These are phyloP conservation scores for Phoma sp. DNA, from an alignment of 2,329 filamentous ascomycete species.

Conservation along the genomic window DNA sequence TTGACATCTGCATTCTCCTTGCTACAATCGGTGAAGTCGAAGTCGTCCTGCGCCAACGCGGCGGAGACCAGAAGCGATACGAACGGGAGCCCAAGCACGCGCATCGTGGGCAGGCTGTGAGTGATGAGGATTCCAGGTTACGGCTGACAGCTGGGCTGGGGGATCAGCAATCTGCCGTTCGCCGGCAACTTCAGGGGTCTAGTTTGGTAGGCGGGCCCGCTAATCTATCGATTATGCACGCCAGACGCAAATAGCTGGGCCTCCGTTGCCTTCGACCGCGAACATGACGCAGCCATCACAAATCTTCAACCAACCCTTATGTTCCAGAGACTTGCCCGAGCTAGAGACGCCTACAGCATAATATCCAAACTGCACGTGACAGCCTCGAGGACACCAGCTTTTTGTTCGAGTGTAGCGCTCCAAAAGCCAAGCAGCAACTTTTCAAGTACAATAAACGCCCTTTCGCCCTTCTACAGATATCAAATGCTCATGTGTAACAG, in stretches of 20 bases:
- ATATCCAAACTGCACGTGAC: background rate
- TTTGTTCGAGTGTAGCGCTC: background rate
- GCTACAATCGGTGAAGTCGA: conserved; percentile 26
- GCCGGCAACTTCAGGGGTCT: conserved; percentile 14
- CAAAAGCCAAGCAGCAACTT: conserved; percentile 7
- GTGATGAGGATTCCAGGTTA: conserved; percentile 4
- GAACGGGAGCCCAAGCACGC: conserved; percentile 15
- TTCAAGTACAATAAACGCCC: conserved; percentile 16
- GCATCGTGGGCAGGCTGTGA: conserved; percentile 19
- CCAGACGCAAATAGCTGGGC: background rate
- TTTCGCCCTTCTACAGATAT: background rate
- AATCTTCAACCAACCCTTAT: conserved; percentile 17
- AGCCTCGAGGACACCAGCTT: background rate
- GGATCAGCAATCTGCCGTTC: conserved; percentile 1
- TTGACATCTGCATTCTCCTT: conserved; percentile 12
- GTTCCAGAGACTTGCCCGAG: conserved; percentile 12
- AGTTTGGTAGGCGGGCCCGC: conserved; percentile 2
- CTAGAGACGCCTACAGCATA: background rate
- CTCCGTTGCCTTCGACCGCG: background rate
- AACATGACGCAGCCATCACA: conserved; percentile 12
- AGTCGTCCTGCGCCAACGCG: conserved; percentile 12
- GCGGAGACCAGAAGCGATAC: conserved; percentile 16
- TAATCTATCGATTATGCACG: conserved; percentile 11
- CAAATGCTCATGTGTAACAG: background rate
- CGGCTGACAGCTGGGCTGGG: conserved; percentile 3